Conservation (phyloP, 805 yeast species). For the Candida tammaniensis region DNA sequence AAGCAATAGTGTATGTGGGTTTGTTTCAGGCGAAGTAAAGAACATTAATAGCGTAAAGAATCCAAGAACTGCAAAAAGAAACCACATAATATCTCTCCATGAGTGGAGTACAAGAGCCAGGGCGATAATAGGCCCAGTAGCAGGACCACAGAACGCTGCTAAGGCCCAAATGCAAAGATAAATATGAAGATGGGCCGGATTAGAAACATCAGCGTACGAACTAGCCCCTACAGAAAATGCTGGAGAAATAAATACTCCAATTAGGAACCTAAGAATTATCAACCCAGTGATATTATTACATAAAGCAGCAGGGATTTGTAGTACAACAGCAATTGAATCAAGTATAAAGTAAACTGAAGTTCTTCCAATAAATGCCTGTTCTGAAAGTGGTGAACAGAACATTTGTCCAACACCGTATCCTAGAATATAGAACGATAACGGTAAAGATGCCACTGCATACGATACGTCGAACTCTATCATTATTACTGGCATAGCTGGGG, state of each 20-base stretch:
- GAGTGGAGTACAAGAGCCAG: constrained; percentile 1
- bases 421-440: constrained; percentile 52
- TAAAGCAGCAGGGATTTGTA: constrained; percentile 59
- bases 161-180: constrained; percentile 53
- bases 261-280: constrained; percentile 48
- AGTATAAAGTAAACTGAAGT: constrained; percentile 48
- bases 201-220: constrained; percentile 47
- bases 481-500: constrained; percentile 49
- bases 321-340: constrained; percentile 43
- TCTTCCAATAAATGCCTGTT: constrained; percentile 52
- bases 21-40: constrained; percentile 26
- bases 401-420: constrained; percentile 65
- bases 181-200: constrained; percentile 40
- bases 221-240: constrained; percentile 59
- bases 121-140: constrained; percentile 44
- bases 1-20: constrained; percentile 40
- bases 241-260: constrained; percentile 56
- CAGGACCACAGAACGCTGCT: constrained; percentile 55
- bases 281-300: constrained; percentile 49
- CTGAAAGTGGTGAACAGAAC: constrained; percentile 57
- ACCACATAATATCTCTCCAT: constrained; percentile 11
- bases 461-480: constrained; percentile 45
- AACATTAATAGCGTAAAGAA: constrained; percentile 2
- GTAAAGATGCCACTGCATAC: constrained; percentile 45
- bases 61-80: constrained; percentile 7